phyloP scores from a whole-genome alignment of 495 filamentous ascomycete species.

The Talaromyces trachyspermus region DNA sequence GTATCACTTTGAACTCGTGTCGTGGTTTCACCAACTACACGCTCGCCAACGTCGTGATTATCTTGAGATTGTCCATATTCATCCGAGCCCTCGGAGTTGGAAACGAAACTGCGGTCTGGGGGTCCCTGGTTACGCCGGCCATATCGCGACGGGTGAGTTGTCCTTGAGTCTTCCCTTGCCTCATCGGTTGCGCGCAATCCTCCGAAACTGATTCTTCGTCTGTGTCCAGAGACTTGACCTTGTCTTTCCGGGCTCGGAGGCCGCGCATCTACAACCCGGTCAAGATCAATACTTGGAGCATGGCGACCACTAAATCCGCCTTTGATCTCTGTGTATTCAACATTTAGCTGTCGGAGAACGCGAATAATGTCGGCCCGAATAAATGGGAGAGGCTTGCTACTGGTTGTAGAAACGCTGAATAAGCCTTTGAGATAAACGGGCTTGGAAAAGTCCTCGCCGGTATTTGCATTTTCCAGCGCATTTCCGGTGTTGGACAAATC shows the following conservation, averaged over 20 bases:
- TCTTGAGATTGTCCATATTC: conserved; percentile 49
- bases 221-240: conserved; percentile 51
- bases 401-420: conserved; percentile 96
- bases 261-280: conserved; percentile 54
- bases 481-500: conserved; percentile 40
- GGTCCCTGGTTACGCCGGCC: conserved; percentile 36
- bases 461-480: conserved; percentile 46
- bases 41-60: conserved; percentile 32
- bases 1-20: conserved; percentile 83
- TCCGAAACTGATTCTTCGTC: conserved; percentile 77
- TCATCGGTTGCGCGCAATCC: conserved; percentile 54
- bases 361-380: conserved; percentile 90
- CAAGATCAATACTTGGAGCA: conserved; percentile 80
- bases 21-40: conserved; percentile 68
- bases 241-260: conserved; percentile 48
- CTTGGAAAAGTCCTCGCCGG: conserved; percentile 58
- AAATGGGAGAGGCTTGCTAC: conserved; percentile 73
- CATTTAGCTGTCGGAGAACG: conserved; percentile 77
- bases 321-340: conserved; percentile 85
- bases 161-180: conserved; percentile 11
- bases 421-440: conserved; percentile 96
- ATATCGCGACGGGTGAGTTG: conserved; percentile 22
- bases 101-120: conserved; percentile 60
- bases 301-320: conserved; percentile 89
- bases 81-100: conserved; percentile 73